Conservation (phyloP, 2,329 filamentous ascomycete genomes). For the Diaporthe amygdali region DNA sequence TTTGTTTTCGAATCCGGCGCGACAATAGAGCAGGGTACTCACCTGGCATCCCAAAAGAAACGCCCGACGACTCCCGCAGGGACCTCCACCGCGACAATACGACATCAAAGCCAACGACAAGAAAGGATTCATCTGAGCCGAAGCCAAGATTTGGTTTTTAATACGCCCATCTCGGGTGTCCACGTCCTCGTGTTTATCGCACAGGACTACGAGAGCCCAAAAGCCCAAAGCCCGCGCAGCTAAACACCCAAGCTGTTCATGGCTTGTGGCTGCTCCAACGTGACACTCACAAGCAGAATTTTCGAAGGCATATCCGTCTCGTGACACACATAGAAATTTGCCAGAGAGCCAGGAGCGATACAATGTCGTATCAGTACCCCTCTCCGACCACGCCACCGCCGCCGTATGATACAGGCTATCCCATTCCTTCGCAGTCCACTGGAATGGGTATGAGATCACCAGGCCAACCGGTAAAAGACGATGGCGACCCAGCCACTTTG, state of each 20-base stretch:
- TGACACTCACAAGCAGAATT: not conserved
- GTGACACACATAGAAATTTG: not conserved
- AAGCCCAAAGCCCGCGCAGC: not conserved
- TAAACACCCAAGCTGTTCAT: not conserved
- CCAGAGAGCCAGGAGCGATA: conserved; percentile 41
- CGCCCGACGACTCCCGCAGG: conserved; percentile 28
- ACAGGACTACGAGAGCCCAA: not conserved
- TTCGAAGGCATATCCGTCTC: not conserved
- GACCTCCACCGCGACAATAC: not conserved
- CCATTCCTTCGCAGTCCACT: conserved; percentile 38
- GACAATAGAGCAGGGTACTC: conserved; percentile 9
- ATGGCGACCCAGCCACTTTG: conserved; percentile 31
- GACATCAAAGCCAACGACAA: not conserved
- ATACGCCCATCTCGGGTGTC: not conserved
- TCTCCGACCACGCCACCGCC: conserved; percentile 39
- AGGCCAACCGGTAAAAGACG: conserved; percentile 19
- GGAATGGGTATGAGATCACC: conserved; percentile 36
- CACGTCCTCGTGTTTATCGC: not conserved
- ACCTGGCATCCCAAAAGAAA: conserved; percentile 40
- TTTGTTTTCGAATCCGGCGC: conserved; percentile 23
- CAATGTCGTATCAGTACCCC: conserved; percentile 58
- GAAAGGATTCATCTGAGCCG: not conserved
- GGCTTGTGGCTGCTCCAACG: conserved; percentile 1
- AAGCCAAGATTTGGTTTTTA: not conserved
- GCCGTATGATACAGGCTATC: conserved; percentile 44